Conservation (phyloP, 768 basidiomycete species). For the Boletus rubropictus region DNA sequence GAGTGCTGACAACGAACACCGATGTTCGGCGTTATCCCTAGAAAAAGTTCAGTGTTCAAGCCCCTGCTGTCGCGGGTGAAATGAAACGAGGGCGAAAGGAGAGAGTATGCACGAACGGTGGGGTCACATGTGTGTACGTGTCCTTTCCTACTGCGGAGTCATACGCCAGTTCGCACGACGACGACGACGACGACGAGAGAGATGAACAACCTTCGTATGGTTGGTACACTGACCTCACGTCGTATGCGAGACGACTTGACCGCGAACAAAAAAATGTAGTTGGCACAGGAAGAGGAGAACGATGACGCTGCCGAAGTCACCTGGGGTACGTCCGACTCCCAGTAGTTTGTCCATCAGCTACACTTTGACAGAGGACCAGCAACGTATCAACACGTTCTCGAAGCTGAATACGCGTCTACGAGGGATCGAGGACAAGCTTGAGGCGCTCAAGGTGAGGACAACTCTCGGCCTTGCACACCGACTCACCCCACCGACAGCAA, state of each 20-base stretch:
- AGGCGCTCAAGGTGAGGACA: conserved; percentile 60
- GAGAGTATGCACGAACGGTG: too few relatives aligned
- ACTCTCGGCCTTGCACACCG: too few relatives aligned
- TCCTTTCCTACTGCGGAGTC: background rate
- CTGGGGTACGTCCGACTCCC: conserved; percentile 52
- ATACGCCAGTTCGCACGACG: background rate
- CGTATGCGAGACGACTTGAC: background rate
- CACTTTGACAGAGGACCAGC: conserved; percentile 62
- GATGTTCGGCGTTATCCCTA: too few relatives aligned
- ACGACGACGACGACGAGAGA: background rate
- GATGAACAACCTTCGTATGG: conserved; percentile 54
- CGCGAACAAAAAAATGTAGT: conserved; percentile 32
- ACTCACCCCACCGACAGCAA: conserved; percentile 45
- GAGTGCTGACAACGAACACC: background rate
- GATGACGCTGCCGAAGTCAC: conserved; percentile 75
- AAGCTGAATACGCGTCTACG: conserved; percentile 80
- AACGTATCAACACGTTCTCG: conserved; percentile 86
- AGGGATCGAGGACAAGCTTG: conserved; percentile 65
- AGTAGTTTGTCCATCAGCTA: background rate
- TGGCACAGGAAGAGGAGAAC: conserved; percentile 71
- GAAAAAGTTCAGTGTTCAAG: background rate
- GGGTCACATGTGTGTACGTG: too few relatives aligned
- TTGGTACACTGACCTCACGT: conserved; percentile 22
- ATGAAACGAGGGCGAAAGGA: background rate
- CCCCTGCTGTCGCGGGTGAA: background rate